Base-by-base conservation (phyloP, 345 rosid species). In the Arabis alpina region DNA sequence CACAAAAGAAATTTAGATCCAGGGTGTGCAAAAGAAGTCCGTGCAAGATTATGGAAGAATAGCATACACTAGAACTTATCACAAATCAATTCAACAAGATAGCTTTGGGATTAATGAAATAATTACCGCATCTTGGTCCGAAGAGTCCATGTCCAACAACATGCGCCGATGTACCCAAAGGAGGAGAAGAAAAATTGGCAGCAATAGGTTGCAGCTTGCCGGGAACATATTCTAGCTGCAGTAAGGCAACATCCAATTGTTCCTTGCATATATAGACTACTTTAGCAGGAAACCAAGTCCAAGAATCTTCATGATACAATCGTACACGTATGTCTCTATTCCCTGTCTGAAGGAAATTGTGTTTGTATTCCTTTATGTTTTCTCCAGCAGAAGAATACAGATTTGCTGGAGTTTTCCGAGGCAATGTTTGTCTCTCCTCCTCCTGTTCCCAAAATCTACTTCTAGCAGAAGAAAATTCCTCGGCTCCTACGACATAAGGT, bases 141-240 rank as follows among this genome's bases (percentile, higher is more conserved):
- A 85, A 87, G 15, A 92, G 82, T 58, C 95, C 98, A 68, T 92
- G 97, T 57, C 97, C 98, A 70, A 91, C 82, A 53, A 94, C 85
- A 77, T 80, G 89, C 16, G 82, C 91, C 64, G 82, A 70, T 52
- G 97, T 79, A 70, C 96, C 99, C 77, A 83, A 67, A 68, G 81
- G 52, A 39, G 97, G 92, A 66, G 78, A 80, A 14, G 75, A 61
- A 74, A 75, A 77, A 54, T 84, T 80, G 54, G 82, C 79, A 61
- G 48, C 45, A 64, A 89, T 81, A 41, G 92, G 85, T 52, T 69
- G 79, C 45, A 91, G 83, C 81, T 79, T 80, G 58, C 79, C 81
- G 0, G 98, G 85, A 66, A 77, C 84, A 79, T 66, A 15, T 57
- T 84, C 79, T 62, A 91, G 86, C 82, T 86, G 93, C 71, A 91